A percentile compares a stretch with the other conserved stretches of the same genome.
These are phyloP conservation scores for Fraxinus nigra DNA, from an alignment of 305 asterid genomes.

Conservation along the genomic window DNA sequence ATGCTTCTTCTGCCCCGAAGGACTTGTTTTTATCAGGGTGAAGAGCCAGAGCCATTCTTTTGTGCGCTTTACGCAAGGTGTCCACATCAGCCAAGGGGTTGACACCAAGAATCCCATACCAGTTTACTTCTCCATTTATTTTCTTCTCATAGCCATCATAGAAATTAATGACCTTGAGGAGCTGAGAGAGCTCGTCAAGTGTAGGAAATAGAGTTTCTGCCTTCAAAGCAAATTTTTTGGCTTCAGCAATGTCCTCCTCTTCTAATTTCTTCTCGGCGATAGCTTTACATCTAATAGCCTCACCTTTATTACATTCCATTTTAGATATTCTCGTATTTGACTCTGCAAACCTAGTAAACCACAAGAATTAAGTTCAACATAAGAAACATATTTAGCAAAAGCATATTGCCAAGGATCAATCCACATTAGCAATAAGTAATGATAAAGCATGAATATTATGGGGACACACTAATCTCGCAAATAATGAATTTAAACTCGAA, in stretches of 20 bases:
- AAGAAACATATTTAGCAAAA: slow-evolving; percentile 6
- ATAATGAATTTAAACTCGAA: not conserved
- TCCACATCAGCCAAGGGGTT: slow-evolving; percentile 43
- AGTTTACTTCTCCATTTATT: slow-evolving; percentile 50
- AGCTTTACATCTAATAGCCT: slow-evolving; percentile 52
- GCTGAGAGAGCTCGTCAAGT: slow-evolving; percentile 61
- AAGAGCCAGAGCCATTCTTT: slow-evolving; percentile 48
- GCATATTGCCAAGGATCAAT: slow-evolving; percentile 1
- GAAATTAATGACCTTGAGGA: slow-evolving; percentile 45
- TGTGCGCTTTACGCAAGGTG: slow-evolving; percentile 37
- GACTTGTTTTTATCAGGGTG: slow-evolving; percentile 74
- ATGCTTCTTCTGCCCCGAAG: slow-evolving; percentile 68
- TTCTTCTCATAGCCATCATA: slow-evolving; percentile 43
- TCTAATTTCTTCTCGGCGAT: slow-evolving; percentile 49
- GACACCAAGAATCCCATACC: slow-evolving; percentile 52
- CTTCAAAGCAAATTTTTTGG: slow-evolving; percentile 46
- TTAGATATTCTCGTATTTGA: not conserved
- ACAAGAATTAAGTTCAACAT: not conserved
- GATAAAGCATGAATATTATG: not conserved
- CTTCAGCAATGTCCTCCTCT: slow-evolving; percentile 49
- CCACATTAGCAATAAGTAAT: not conserved
- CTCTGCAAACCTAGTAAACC: slow-evolving; percentile 11
- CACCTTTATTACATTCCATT: slow-evolving; percentile 61
- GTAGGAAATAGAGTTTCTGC: slow-evolving; percentile 54
- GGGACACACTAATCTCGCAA: not conserved